Evolutionary conservation across 306 rosid genomes (phyloP), one percentile per base, ranked within the genome.

Genomic region (Sicyos baderoa): DNA sequence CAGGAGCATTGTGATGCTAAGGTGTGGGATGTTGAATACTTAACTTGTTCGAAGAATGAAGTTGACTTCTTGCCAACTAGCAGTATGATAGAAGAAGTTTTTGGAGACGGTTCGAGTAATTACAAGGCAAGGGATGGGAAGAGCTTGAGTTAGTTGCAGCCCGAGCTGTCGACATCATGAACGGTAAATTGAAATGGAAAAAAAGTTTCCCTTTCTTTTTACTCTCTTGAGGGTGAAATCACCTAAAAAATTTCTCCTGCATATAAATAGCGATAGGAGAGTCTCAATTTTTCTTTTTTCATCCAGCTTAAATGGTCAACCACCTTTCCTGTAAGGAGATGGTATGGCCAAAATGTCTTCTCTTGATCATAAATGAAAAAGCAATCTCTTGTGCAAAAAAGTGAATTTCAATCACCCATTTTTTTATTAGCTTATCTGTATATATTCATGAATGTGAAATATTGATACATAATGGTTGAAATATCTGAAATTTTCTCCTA

Each of bases 1-100:
- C 47, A 84, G 76, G 97, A 91, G 75, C 86, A 83, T 64, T 89
- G 90, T 72, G 89, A 91, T 70, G 72, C 84, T 13, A 70, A 82
- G 57, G 85, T 72, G 67, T 91, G 97, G 95, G 91, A 87, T 55
- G 67, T 86, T 22, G 89, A 90, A 50, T 91, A 78, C 44, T 23
- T 77, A 60, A 77, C 87, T 44, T 84, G 81, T 78, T 80, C 85
- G 0, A 78, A 80, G 62, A 83, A 48, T 57, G 81, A 84, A 82
- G 83, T 89, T 53, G 96, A 86, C 76, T 84, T 92, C 65, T 80
- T 87, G 75, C 89, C 97, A 17, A 89, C 95, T 40, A 83, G 95
- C 82, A 84, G 81, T 77, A 86, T 89, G 96, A 92, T 87, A 54
- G 86, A 87, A 82, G 97, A 92, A 84, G 86, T 86, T 77, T 91